Conservation (phyloP, 208 protist species). For the Herpetomonas tarakana region DNA sequence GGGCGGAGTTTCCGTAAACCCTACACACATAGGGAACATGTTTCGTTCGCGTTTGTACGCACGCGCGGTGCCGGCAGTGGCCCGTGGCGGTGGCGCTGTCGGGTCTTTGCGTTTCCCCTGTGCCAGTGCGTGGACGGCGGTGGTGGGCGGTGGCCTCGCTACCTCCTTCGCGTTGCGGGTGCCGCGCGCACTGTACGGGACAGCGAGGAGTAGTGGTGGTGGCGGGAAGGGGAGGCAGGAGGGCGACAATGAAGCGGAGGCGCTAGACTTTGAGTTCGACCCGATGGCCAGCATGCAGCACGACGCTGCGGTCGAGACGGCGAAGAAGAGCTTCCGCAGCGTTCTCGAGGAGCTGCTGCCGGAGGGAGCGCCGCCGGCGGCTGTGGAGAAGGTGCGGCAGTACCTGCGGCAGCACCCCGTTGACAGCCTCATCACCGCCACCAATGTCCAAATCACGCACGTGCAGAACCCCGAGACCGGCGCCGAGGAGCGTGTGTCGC, state of each 20-base stretch:
- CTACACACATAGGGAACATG: too few species aligned
- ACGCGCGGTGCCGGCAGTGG: too few species aligned
- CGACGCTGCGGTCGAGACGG: slow-evolving; percentile 67
- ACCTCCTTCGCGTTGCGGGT: too few species aligned
- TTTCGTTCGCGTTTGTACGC: too few species aligned
- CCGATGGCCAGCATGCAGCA: slow-evolving; percentile 68
- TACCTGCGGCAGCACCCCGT: slow-evolving; percentile 80
- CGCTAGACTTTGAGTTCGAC: slow-evolving; percentile 72
- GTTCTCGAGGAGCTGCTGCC: slow-evolving; percentile 63
- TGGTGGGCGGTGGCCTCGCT: too few species aligned
- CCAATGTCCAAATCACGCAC: slow-evolving; percentile 81
- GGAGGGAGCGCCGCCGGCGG: slow-evolving; percentile 37
- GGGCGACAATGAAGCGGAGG: slow-evolving; percentile 1
- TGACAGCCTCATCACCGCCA: slow-evolving; percentile 62
- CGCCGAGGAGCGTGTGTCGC: slow-evolving; percentile 49
- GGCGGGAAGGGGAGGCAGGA: too few species aligned
- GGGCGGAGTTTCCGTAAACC: too few species aligned
- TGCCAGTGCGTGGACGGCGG: too few species aligned
- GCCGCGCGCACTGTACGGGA: too few species aligned
- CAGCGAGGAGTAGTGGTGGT: too few species aligned
- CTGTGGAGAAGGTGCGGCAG: slow-evolving; percentile 40
- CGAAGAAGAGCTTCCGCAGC: slow-evolving; percentile 50
- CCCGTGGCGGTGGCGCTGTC: too few species aligned
- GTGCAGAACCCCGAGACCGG: slow-evolving; percentile 68
- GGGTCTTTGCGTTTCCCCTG: too few species aligned